Evolutionary conservation across 768 basidiomycete species (phyloP).

Genomic region (Tricholoma sp.): DNA sequence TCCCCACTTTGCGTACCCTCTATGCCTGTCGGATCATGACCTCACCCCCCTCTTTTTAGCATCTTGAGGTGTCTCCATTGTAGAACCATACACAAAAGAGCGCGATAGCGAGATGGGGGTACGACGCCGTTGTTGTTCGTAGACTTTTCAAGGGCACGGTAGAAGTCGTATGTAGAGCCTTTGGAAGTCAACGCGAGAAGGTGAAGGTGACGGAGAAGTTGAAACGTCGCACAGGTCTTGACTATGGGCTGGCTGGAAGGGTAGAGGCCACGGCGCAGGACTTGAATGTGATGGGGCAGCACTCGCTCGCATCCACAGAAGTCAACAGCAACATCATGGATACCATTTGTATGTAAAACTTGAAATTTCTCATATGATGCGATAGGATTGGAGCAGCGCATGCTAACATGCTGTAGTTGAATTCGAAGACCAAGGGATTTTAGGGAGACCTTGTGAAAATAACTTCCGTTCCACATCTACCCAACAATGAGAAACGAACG

Average conservation of each 20-base stretch:
- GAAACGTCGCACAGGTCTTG: slow-evolving; percentile 22
- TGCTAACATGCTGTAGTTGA: slow-evolving; percentile 12
- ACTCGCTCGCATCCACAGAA: slow-evolving; percentile 13
- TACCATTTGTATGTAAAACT: slow-evolving; percentile 15
- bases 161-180: slow-evolving; percentile 26
- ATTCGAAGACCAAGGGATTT: slow-evolving; percentile 6
- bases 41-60: slow-evolving; percentile 21
- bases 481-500: neutral
- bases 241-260: slow-evolving; percentile 14
- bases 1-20: slow-evolving; percentile 17
- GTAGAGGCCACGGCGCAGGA: slow-evolving; percentile 16
- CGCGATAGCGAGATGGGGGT: slow-evolving; percentile 7
- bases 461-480: slow-evolving; percentile 12
- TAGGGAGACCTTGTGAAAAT: neutral
- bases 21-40: slow-evolving; percentile 17
- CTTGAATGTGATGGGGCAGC: slow-evolving; percentile 10
- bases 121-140: slow-evolving; percentile 24
- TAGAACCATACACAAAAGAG: slow-evolving; percentile 10
- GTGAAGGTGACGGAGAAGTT: slow-evolving; percentile 22
- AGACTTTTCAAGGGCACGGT: slow-evolving; percentile 15
- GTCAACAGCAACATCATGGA: slow-evolving; percentile 13
- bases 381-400: slow-evolving; percentile 5
- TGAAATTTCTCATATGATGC: slow-evolving; percentile 1
- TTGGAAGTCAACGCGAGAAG: slow-evolving; percentile 23
- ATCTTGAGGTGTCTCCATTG: slow-evolving; percentile 19